These are phyloP conservation scores for Cladophialophora bantiana DNA, from an alignment of 2,329 filamentous ascomycete genomes.

Conservation along the genomic window DNA sequence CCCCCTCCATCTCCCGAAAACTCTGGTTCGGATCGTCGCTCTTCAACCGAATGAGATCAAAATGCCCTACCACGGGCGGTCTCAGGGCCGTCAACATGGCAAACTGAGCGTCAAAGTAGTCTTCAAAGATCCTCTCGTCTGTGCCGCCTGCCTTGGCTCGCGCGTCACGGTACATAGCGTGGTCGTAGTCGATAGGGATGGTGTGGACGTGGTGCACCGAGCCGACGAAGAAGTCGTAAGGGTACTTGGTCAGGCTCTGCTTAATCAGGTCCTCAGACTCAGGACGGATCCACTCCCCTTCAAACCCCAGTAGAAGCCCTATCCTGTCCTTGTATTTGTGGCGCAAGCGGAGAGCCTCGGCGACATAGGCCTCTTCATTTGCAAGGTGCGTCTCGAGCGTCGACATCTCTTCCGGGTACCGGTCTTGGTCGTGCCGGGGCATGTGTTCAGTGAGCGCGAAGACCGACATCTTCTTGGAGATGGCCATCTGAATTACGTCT, in stretches of 20 bases:
- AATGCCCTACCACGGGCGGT: constrained; percentile 87
- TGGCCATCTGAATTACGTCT: constrained; percentile 79
- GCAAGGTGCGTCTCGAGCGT: constrained; percentile 47
- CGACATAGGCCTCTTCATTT: constrained; percentile 69
- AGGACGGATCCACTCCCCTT: constrained; percentile 88
- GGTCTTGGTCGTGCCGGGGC: constrained; percentile 77
- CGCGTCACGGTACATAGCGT: constrained; percentile 69
- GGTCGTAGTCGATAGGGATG: constrained; percentile 88
- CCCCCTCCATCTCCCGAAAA: constrained; percentile 63
- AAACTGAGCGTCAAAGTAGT: constrained; percentile 87
- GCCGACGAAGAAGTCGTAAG: constrained; percentile 88
- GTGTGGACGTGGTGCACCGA: constrained; percentile 89
- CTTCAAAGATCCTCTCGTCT: constrained; percentile 77
- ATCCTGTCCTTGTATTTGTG: constrained; percentile 73
- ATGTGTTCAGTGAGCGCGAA: constrained; percentile 96
- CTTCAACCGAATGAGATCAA: constrained; percentile 86
- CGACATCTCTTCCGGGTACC: constrained; percentile 88
- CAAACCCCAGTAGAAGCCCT: constrained; percentile 85
- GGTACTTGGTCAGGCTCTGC: constrained; percentile 64
- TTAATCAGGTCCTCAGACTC: constrained; percentile 67
- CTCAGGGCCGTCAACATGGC: constrained; percentile 76
- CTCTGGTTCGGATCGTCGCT: constrained; percentile 72
- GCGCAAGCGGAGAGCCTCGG: constrained; percentile 76
- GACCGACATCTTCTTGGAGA: constrained; percentile 77
- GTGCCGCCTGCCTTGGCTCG: constrained; percentile 62